Evolutionary conservation across 768 basidiomycete genomes (phyloP), one percentile per base, ranked within the genome.

Genomic region (Lactarius sp.): DNA sequence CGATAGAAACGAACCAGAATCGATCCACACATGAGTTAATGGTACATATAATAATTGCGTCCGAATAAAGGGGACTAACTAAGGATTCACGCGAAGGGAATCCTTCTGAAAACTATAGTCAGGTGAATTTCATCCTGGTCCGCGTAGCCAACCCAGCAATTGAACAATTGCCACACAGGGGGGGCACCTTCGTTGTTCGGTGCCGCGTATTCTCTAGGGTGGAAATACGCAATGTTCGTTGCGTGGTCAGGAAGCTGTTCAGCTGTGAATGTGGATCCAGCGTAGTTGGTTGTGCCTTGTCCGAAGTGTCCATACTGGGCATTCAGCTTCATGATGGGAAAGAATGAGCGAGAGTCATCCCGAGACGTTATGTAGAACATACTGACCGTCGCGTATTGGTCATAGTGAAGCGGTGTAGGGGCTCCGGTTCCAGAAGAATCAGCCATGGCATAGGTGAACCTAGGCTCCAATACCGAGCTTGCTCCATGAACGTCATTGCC

Each of bases 71-170:
- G 27, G 27, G 27, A 27, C 2, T 27, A 27, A 27, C 10, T 6
- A 37, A 37, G 36, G 10, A 10, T 37, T 37, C 36, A 37, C 36
- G 36, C 36, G 4, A 37, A 37, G 36, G 36, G 36, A 37, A 37
- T 10, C 36, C 10, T 37, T 37, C 10, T 37, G 36, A 37, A 34
- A 13, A 31, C 49, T n/a, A 62, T 51, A 12, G 55, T 56, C 1
- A 62, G 14, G 6, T 50, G 55, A 22, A 62, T n/a, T 31, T 62
- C 55, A 9, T 56, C 49, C 27, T 62, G 31, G 18, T 1, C 33
- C 6, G 27, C 55, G 44, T 56, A 52, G 14, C 5, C 20, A 7
- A 62, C 50, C 49, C 55, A 39, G n/a, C 47, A 36, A 27, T 36
- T n/a, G 33, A 13, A 34, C 0, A 62, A 10, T 3, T 4, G n/a